Evolutionary conservation across 1,139 yeast species (phyloP).

Genomic region (Kodamaea sp.): DNA sequence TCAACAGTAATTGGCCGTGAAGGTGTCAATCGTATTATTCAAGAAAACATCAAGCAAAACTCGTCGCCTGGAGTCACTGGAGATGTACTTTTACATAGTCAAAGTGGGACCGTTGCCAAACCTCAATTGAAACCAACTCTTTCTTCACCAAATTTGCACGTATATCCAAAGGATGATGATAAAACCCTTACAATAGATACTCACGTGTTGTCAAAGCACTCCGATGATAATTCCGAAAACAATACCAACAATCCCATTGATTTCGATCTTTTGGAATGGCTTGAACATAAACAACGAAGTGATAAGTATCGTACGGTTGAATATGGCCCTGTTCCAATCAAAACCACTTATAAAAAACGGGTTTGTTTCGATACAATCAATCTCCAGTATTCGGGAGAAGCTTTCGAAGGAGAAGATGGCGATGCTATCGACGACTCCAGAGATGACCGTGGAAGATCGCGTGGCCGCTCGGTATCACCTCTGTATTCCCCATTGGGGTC

Average conservation of each 20-base stretch:
- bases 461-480: slow-evolving; percentile 8
- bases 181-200: background rate
- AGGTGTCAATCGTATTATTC: too few species aligned
- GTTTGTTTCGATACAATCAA: slow-evolving; percentile 48
- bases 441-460: slow-evolving; percentile 6
- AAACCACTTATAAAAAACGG: slow-evolving; percentile 15
- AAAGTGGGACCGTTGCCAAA: background rate
- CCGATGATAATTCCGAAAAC: too few species aligned
- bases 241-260: background rate
- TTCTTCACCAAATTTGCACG: slow-evolving; percentile 5
- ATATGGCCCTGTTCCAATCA: slow-evolving; percentile 9
- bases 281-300: slow-evolving; percentile 19
- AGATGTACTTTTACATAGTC: too few species aligned
- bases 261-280: slow-evolving; percentile 23
- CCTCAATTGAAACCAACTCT: background rate
- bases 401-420: slow-evolving; percentile 16
- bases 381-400: slow-evolving; percentile 25
- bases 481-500: slow-evolving; percentile 6
- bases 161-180: slow-evolving; percentile 1
- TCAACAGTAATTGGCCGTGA: too few species aligned
- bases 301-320: slow-evolving; percentile 20
- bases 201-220: too few species aligned
- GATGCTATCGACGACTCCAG: slow-evolving; percentile 9
- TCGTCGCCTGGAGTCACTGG: too few species aligned
- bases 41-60: too few species aligned